phyloP scores from a whole-genome alignment of 305 asterid genomes.

The Rubia tinctorum region DNA sequence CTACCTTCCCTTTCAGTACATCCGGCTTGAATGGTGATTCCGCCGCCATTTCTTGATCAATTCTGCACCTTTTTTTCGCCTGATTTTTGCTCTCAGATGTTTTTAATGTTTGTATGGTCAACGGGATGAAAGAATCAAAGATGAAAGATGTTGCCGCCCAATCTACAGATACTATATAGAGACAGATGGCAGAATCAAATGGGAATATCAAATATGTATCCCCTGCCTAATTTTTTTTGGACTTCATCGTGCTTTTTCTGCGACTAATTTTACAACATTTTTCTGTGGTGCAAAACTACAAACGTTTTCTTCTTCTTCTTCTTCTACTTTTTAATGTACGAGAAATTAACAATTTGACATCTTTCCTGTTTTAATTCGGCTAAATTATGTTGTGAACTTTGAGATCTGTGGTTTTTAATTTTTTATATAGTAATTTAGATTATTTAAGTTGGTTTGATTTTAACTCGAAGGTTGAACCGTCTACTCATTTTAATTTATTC shows the following conservation, averaged over 20 bases:
- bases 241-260: background rate
- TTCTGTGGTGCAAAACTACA: background rate
- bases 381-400: too few species aligned
- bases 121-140: background rate
- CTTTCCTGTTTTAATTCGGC: too few species aligned
- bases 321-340: too few species aligned
- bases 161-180: background rate
- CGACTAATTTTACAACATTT: background rate
- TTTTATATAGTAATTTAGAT: too few species aligned
- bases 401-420: too few species aligned
- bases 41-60: background rate
- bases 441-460: too few species aligned
- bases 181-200: background rate
- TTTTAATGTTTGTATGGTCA: background rate
- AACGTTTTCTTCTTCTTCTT: background rate
- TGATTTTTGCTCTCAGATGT: background rate
- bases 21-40: constrained; percentile 66
- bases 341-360: too few species aligned
- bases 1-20: constrained; percentile 66
- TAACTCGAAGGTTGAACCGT: too few species aligned
- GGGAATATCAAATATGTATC: background rate
- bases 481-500: too few species aligned
- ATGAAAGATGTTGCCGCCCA: background rate
- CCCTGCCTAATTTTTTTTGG: background rate
- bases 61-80: background rate